Evolutionary conservation across 768 basidiomycete genomes (phyloP).

Genomic region (Lentinula sp.): DNA sequence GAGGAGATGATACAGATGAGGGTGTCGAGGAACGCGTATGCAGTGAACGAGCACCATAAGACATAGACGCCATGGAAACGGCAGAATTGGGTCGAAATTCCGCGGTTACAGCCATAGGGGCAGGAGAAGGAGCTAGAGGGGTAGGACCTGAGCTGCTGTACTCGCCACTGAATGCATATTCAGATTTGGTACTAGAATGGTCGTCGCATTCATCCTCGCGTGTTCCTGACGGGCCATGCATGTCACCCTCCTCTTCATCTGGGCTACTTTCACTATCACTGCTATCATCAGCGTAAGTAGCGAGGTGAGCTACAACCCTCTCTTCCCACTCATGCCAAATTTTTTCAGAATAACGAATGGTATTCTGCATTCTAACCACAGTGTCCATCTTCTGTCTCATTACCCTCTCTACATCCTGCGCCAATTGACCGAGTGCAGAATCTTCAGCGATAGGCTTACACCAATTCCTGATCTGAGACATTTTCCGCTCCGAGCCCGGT

Average conservation of each 20-base stretch:
- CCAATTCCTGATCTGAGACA: slow-evolving; percentile 83
- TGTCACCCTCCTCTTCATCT: slow-evolving; percentile 37
- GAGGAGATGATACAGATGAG: slow-evolving; percentile 82
- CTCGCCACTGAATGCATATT: slow-evolving; percentile 51
- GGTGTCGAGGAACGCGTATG: slow-evolving; percentile 84
- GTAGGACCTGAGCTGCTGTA: slow-evolving; percentile 26
- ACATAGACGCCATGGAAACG: slow-evolving; percentile 14
- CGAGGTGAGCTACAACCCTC: slow-evolving; percentile 66
- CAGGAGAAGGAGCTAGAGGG: slow-evolving; percentile 42
- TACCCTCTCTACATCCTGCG: slow-evolving; percentile 83
- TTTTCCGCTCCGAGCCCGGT: slow-evolving; percentile 82
- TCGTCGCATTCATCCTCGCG: slow-evolving; percentile 35
- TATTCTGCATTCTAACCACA: slow-evolving; percentile 94
- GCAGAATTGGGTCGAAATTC: slow-evolving; percentile 19
- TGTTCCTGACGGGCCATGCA: slow-evolving; percentile 15
- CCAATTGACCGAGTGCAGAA: slow-evolving; percentile 72
- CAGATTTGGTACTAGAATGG: slow-evolving; percentile 58
- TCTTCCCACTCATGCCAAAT: slow-evolving; percentile 97
- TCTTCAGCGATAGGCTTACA: slow-evolving; percentile 82
- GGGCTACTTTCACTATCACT: slow-evolving; percentile 31
- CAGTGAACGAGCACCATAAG: slow-evolving; percentile 32
- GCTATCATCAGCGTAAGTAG: slow-evolving; percentile 48
- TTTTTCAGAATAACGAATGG: slow-evolving; percentile 94
- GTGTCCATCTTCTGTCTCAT: slow-evolving; percentile 93
- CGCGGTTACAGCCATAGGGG: slow-evolving; percentile 55